These are phyloP conservation scores for Phialophora tarda DNA, from an alignment of 2,329 filamentous ascomycete genomes.

Conservation along the genomic window DNA sequence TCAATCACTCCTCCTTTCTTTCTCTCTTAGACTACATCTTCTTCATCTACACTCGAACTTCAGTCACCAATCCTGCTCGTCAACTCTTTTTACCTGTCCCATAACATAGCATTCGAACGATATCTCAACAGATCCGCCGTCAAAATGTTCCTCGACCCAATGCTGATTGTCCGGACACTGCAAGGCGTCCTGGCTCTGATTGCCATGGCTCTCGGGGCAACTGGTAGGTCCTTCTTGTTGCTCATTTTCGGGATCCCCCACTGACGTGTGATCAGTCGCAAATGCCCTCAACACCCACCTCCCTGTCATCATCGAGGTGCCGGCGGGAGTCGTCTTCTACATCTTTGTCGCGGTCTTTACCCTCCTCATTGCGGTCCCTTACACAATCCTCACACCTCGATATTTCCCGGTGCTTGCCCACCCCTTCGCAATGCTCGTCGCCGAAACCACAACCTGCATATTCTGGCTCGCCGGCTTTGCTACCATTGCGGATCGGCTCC, in stretches of 20 bases:
- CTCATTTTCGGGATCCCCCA: neutral
- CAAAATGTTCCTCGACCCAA: slow-evolving; percentile 58
- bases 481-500: slow-evolving; percentile 68
- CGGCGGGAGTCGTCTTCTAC: slow-evolving; percentile 73
- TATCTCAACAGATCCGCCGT: neutral
- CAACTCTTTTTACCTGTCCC: neutral
- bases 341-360: slow-evolving; percentile 82
- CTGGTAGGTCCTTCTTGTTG: slow-evolving; percentile 47
- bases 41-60: neutral
- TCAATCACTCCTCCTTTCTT: neutral
- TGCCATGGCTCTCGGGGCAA: slow-evolving; percentile 75
- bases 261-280: slow-evolving; percentile 53
- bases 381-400: slow-evolving; percentile 70
- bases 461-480: slow-evolving; percentile 92
- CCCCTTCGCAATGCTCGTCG: slow-evolving; percentile 66
- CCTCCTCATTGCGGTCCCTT: slow-evolving; percentile 68
- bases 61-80: neutral
- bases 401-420: slow-evolving; percentile 67
- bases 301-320: slow-evolving; percentile 40
- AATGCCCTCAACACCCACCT: slow-evolving; percentile 26
- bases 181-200: slow-evolving; percentile 74
- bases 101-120: neutral
- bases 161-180: slow-evolving; percentile 68
- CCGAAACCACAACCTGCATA: slow-evolving; percentile 75
- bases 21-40: neutral